Conservation (phyloP, 2,329 filamentous ascomycete species). For the Hymenoscyphus linearis region DNA sequence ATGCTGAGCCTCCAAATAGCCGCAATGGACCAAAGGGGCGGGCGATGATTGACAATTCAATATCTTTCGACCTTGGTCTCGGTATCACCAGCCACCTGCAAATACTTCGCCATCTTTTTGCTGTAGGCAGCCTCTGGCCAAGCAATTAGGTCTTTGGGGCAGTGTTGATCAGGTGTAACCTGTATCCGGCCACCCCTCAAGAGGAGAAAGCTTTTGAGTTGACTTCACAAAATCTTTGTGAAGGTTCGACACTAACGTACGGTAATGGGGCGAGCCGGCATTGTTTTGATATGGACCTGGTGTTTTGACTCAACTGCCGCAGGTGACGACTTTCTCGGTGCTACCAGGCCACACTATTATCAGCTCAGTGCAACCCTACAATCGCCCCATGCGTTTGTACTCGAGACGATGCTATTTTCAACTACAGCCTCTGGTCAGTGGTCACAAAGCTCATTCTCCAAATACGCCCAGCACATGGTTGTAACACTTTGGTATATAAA, state of each 20-base stretch:
- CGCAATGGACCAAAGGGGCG: neutral
- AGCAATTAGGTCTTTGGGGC: neutral
- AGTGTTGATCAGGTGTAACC: conserved; percentile 2
- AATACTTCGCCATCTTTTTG: conserved; percentile 1
- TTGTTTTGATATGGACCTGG: neutral
- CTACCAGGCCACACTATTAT: neutral
- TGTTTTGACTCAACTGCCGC: neutral
- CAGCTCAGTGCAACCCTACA: conserved; percentile 3
- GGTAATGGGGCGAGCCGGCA: neutral
- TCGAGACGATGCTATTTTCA: neutral
- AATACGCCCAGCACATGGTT: neutral
- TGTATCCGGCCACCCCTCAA: neutral
- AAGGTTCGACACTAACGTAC: neutral
- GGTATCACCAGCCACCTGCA: neutral
- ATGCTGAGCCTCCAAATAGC: neutral
- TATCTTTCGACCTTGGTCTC: neutral
- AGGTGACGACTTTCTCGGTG: neutral
- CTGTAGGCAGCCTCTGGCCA: neutral
- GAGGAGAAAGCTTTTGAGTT: neutral
- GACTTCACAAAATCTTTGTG: neutral
- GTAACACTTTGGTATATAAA: neutral
- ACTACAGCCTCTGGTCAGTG: conserved; percentile 1
- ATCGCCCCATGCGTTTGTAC: neutral
- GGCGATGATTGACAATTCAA: neutral
- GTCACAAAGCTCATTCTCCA: neutral